These are phyloP conservation scores for Crithidia brevicula DNA, from an alignment of 208 protist species.

Conservation along the genomic window DNA sequence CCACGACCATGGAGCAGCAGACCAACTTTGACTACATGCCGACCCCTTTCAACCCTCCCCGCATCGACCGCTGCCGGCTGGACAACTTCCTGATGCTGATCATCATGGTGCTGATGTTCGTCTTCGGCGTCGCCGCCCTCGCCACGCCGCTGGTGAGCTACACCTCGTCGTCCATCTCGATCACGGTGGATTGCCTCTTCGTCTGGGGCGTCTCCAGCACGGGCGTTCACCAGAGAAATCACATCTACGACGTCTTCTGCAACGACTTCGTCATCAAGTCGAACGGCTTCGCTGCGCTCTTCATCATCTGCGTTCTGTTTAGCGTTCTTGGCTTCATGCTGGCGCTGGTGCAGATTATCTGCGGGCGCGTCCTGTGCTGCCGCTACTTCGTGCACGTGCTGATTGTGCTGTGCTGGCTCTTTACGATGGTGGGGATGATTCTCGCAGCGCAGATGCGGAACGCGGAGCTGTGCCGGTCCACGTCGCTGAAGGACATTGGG, in stretches of 20 bases:
- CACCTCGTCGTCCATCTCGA: constrained; percentile 7
- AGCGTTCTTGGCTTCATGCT: constrained; percentile 12
- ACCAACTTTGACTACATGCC: constrained; percentile 37
- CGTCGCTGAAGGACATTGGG: constrained; percentile 35
- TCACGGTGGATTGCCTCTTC: constrained; percentile 14
- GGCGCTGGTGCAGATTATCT: constrained; percentile 31
- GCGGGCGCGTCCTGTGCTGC: constrained; percentile 36
- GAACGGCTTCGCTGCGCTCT: constrained; percentile 21
- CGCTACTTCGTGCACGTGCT: constrained; percentile 36
- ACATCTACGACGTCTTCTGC: constrained; percentile 31
- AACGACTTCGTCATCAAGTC: constrained; percentile 14
- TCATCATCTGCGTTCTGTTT: constrained; percentile 25
- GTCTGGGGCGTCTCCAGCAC: constrained; percentile 4
- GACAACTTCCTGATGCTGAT: constrained; percentile 40
- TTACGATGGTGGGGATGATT: constrained; percentile 35
- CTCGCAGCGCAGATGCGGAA: constrained; percentile 19
- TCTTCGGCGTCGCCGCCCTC: constrained; percentile 30
- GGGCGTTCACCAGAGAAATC: constrained; percentile 11
- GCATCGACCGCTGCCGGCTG: constrained; percentile 35
- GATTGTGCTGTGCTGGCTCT: constrained; percentile 29
- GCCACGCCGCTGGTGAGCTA: constrained; percentile 25
- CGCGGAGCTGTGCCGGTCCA: constrained; percentile 22
- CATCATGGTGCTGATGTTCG: constrained; percentile 22
- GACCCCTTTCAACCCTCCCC: constrained; percentile 35
- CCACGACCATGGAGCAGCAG: neutral